Percentiles rank a stretch among this genome's conserved stretches.
phyloP scores from a whole-genome alignment of 164 flowering plant genomes.

The Aristolochia californica region DNA sequence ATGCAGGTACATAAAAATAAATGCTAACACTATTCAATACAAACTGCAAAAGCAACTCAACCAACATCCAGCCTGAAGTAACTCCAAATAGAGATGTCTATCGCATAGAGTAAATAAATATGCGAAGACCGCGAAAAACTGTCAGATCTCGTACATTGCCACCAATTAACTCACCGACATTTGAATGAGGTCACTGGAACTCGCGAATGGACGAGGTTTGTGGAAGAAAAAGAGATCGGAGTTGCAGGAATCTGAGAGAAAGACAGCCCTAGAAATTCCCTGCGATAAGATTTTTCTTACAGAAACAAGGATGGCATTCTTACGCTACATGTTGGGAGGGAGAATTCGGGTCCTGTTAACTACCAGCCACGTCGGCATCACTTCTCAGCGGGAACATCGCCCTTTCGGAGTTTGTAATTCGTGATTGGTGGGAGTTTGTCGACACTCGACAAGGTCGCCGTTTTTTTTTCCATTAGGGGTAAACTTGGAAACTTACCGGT shows the following conservation, averaged over 20 bases:
- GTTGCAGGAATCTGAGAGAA: background rate
- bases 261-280: background rate
- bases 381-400: background rate
- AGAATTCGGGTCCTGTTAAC: background rate
- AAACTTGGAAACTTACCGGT: too few species aligned
- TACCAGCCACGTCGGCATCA: background rate
- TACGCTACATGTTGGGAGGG: too few species aligned
- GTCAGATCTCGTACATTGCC: background rate
- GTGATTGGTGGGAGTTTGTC: too few species aligned
- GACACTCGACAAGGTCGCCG: too few species aligned
- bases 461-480: too few species aligned
- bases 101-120: too few species aligned
- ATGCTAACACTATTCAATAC: too few species aligned
- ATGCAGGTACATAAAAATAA: too few species aligned
- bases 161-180: slow-evolving; percentile 8
- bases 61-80: background rate
- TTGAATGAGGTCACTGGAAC: background rate
- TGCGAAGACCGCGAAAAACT: too few species aligned
- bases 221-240: slow-evolving; percentile 1
- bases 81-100: too few species aligned
- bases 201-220: background rate
- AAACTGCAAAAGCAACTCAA: too few species aligned
- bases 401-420: background rate
- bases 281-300: background rate
- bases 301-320: background rate